Base-by-base conservation (phyloP, 1,139 yeast genomes). In the Magnusiomyces suaveolens region DNA sequence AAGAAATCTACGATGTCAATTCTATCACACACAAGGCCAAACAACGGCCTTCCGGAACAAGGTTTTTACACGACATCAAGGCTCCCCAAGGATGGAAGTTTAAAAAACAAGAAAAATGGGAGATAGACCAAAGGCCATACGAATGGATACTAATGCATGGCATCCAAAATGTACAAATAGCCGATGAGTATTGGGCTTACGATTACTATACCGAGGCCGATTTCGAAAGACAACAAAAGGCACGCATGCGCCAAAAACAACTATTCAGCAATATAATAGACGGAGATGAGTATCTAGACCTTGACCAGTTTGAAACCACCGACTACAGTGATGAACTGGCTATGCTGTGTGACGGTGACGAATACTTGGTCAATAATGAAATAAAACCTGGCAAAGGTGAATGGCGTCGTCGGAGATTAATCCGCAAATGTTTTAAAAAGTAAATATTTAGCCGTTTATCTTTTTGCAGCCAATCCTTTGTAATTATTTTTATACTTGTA, bases 1-100 rank as follows among this genome's bases (percentile, higher is more conserved):
- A 70, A 2, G 67, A 69, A 1, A 67, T 82, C 0, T 89, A 84
- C 67, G 83, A 80, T 54, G 66, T 69, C 10, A 68, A 69, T 32
- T 82, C 83, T 57, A 67, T 73, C 1, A 68, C 65, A 20, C 73
- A 96, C 57, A 64, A 74, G 25, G 75, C 84, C 3, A 82, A 83
- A 48, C 78, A 76, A 55, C 73, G 77, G 3, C 96, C 97, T 0
- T 74, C 76, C 0, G 95, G 95, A 0, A 82, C 82, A 0, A 70
- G 75, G 32, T 72, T 72, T 38, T 64, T 89, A 38, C 72, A 75
- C 1, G 80, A 81, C 39, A 79, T 89, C 0, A 64, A 67, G 38
- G 83, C 95, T 0, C 95, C 96, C 0, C 69, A 70, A 16, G 84
- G 81, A 16, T 89, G 97, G 97, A 75, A 75, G 58, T 89, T 83